Evolutionary conservation across 306 rosid species (phyloP).

Genomic region (Cicer chorassanicum): DNA sequence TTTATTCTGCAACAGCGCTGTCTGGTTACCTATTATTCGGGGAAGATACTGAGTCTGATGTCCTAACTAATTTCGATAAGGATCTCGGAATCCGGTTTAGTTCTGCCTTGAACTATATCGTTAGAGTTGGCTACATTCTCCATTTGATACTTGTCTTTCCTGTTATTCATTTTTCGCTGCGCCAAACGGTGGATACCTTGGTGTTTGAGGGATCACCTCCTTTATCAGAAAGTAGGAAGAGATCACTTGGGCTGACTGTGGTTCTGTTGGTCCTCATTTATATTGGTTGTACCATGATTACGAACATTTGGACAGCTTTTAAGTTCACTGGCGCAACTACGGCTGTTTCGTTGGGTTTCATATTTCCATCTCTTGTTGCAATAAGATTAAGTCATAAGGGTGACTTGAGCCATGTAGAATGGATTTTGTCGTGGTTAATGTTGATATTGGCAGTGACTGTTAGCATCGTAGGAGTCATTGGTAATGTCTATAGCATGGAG

Average conservation of each 20-base stretch:
- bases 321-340: constrained; percentile 96
- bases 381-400: constrained; percentile 62
- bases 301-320: constrained; percentile 94
- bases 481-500: constrained; percentile 71
- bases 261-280: constrained; percentile 78
- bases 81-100: constrained; percentile 87
- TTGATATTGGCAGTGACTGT: constrained; percentile 67
- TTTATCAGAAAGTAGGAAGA: constrained; percentile 74
- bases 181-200: constrained; percentile 79
- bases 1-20: constrained; percentile 76
- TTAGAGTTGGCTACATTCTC: constrained; percentile 84
- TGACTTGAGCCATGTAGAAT: constrained; percentile 59
- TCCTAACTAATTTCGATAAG: constrained; percentile 82
- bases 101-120: constrained; percentile 70
- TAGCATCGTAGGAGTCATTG: constrained; percentile 75
- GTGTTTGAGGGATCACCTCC: constrained; percentile 81
- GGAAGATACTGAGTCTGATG: constrained; percentile 80
- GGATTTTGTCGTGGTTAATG: constrained; percentile 73
- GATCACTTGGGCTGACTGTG: constrained; percentile 72
- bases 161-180: constrained; percentile 85
- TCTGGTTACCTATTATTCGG: constrained; percentile 91
- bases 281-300: constrained; percentile 89
- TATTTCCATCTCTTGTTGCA: constrained; percentile 79
- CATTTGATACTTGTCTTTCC: constrained; percentile 97
- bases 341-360: constrained; percentile 88